Conservation (phyloP, 306 rosid species). For the Lathyrus sativus region DNA sequence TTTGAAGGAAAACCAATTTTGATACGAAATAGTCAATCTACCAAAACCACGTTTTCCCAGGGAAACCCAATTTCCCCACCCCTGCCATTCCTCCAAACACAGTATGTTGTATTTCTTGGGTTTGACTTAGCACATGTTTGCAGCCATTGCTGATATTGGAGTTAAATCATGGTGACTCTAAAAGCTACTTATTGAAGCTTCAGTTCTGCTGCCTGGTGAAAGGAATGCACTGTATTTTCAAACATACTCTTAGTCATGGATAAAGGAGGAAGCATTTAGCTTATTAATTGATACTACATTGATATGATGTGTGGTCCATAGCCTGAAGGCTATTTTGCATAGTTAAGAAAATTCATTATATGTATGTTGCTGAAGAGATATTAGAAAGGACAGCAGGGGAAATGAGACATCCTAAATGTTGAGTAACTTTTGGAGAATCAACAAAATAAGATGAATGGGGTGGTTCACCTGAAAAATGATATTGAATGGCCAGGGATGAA, state of each 20-base stretch:
- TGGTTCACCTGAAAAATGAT: slow-evolving; percentile 4
- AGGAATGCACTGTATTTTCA: neutral
- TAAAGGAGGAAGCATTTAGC: neutral
- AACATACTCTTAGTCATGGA: neutral
- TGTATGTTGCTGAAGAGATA: neutral
- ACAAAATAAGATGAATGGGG: neutral
- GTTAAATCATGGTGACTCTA: neutral
- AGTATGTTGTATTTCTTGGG: neutral
- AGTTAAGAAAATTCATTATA: slow-evolving; percentile 10
- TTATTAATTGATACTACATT: neutral
- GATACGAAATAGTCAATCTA: neutral
- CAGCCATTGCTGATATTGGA: neutral
- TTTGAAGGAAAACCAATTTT: slow-evolving; percentile 1
- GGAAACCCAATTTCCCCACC: neutral
- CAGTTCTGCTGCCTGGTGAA: neutral
- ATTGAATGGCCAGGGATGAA: neutral
- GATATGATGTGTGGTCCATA: neutral
- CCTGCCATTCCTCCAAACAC: neutral
- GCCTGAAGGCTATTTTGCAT: slow-evolving; percentile 23
- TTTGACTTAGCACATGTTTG: neutral
- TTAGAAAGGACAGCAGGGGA: neutral
- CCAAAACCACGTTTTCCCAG: neutral
- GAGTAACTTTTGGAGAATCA: neutral
- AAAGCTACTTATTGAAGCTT: neutral
- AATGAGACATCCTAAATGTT: neutral